A percentile compares a stretch with the other conserved stretches of the same genome.
Conservation (phyloP, 148 eudicot species). For the Rhododendron williamsianum region DNA sequence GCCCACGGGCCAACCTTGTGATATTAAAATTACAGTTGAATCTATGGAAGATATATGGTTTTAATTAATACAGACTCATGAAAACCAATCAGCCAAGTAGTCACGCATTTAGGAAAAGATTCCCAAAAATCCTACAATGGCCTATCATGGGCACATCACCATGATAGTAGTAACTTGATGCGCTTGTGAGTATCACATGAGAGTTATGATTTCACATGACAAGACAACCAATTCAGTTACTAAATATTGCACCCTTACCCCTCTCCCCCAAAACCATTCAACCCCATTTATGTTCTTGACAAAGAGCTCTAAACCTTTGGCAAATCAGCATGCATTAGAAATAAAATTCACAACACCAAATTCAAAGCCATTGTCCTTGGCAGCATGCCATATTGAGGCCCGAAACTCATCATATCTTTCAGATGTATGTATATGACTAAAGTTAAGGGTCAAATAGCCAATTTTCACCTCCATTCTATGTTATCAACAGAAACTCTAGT, state of each 20-base stretch:
- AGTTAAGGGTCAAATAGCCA: neutral
- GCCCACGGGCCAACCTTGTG: neutral
- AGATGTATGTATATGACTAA: neutral
- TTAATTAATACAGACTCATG: neutral
- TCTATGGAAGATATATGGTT: neutral
- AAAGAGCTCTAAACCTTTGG: neutral
- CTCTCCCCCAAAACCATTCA: neutral
- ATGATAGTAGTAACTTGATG: neutral
- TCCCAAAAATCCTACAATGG: neutral
- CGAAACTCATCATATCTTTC: neutral
- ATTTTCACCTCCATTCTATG: neutral
- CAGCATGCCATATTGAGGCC: neutral
- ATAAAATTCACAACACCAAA: neutral
- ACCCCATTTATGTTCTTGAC: neutral
- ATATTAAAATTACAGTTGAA: neutral
- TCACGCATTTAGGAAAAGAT: neutral
- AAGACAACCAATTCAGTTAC: neutral
- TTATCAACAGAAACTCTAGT: neutral
- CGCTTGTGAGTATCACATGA: neutral
- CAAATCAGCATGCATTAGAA: neutral
- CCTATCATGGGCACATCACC: neutral
- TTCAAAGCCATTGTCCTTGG: neutral
- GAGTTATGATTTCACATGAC: neutral
- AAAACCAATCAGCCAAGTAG: neutral
- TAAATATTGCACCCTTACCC: neutral